Base-by-base conservation (phyloP, 2,329 filamentous ascomycete species). In the Diaporthe helianthi region DNA sequence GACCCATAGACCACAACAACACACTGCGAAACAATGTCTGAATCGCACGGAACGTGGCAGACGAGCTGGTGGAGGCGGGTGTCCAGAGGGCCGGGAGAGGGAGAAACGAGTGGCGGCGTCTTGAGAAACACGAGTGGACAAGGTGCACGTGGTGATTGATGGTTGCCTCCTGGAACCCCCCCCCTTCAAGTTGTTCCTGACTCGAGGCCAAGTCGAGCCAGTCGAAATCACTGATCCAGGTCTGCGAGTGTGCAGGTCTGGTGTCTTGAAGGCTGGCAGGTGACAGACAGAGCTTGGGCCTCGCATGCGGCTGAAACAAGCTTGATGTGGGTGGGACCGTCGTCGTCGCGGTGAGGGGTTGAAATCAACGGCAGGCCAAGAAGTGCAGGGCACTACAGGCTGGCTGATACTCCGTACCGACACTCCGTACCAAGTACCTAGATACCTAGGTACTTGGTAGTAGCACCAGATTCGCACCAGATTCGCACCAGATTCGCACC, bases 281-380 rank as follows among this genome's bases (percentile, higher is more conserved):
- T 61, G 58, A 61, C 58, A 47, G 58, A 61, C 58, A 47, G 58
- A 47, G 58, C 58, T 61, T 41, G 41, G 58, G 58, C 58, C 58
- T 24, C 41, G 29, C 41, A 61, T 61, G 58, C 58, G 58, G 58
- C 58, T 61, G 58, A 61, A 61, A 61, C 58, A 61, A 61, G 58
- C 58, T 61, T 61, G 58, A 61, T 19, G 58, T 47, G 41, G 58
- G 58, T 47, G 41, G 58, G 58, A 38, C 26, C n/a, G n/a, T 38
- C 19, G 26, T 33, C 41, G 58, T 47, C 58, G 41, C 58, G 41
- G 41, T 47, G 58, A 61, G 58, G 58, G 58, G 58, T n/a, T 19
- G 41, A 29, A 38, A 61, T 61, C 58, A 61, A 61, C 58, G 41
- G 41, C 58, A 41, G 12, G 53, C 33, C 53, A 24, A 55, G 31